A percentile compares a stretch with the other conserved stretches of the same genome.
phyloP scores from a whole-genome alignment of 495 filamentous ascomycete genomes.

The Annulohypoxylon bovei region DNA sequence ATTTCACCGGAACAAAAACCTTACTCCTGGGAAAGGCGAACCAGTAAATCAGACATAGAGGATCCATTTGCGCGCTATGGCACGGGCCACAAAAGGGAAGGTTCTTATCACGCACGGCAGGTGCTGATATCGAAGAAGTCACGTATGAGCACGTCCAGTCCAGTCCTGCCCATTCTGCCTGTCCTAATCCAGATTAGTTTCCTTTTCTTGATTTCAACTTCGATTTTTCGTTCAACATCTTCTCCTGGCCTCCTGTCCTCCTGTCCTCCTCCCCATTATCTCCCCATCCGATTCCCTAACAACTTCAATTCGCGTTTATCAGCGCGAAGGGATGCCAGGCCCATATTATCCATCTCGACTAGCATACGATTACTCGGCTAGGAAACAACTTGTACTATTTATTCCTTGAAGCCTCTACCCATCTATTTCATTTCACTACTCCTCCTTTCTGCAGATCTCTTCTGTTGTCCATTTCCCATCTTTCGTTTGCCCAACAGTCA shows the following conservation, averaged over 20 bases:
- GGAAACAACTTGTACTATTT: constrained; percentile 27
- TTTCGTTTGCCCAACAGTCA: constrained; percentile 50
- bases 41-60: neutral
- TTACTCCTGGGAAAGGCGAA: neutral
- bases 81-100: neutral
- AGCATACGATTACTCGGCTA: constrained; percentile 4
- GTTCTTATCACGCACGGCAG: constrained; percentile 1
- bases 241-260: constrained; percentile 33
- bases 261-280: constrained; percentile 21
- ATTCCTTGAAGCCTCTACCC: constrained; percentile 8
- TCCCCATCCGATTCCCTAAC: constrained; percentile 29
- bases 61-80: neutral
- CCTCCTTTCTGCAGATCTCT: constrained; percentile 34
- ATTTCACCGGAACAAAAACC: neutral
- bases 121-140: constrained; percentile 12
- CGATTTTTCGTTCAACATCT: constrained; percentile 48
- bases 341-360: neutral
- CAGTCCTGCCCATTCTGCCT: neutral
- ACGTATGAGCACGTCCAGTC: neutral
- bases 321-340: constrained; percentile 12
- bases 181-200: constrained; percentile 34
- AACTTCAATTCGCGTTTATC: constrained; percentile 26
- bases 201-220: constrained; percentile 42
- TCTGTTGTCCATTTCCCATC: constrained; percentile 45
- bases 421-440: constrained; percentile 23